Evolutionary conservation across 1,139 yeast genomes (phyloP), one percentile per base, ranked within the genome.

Genomic region (Saccharomycopsis hybrid): DNA sequence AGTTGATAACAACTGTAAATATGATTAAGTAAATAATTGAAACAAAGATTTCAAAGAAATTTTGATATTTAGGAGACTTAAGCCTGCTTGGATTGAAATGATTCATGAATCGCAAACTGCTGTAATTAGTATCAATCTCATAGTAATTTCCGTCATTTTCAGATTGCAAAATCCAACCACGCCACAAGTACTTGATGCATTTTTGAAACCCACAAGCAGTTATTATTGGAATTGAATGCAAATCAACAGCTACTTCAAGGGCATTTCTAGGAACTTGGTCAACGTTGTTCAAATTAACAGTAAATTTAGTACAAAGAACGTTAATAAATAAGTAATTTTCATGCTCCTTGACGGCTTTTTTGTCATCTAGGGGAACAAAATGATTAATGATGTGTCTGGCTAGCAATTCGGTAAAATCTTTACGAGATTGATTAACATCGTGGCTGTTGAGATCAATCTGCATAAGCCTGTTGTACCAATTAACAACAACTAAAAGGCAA

Each of bases 131-230:
- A 63, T 82, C 86, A 55, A 82, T 62, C 33, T 80, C 81, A 59
- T 83, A 88, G 27, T 78, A 75, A 35, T 78, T 76, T 8, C 94
- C 88, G 60, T 85, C 86, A n/a, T 64, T 65, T n/a, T 78, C 75
- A 39, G 84, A 76, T 65, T 86, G 96, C 43, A 84, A 73, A 54
- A 88, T 85, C 95, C 96, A 86, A 18, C 96, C 96, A 54, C 90
- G 71, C 96, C 96, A 88, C 49, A 88, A 66, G 95, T 95, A 88
- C 58, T 82, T 81, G 61, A 87, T 77, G 67, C 96, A 86, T 52
- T 95, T 70, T 64, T 88, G 96, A 64, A 79, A 88, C 0, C 96
- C 96, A 2, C 83, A 68, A 0, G 94, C 77, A 0, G 88, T 80
- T 58, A 88, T 85, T 25, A 87, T 81, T 13, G 76, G 72, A n/a